Conservation (phyloP, 2,329 filamentous ascomycete species). For the Ceratocystiopsis minuta region DNA sequence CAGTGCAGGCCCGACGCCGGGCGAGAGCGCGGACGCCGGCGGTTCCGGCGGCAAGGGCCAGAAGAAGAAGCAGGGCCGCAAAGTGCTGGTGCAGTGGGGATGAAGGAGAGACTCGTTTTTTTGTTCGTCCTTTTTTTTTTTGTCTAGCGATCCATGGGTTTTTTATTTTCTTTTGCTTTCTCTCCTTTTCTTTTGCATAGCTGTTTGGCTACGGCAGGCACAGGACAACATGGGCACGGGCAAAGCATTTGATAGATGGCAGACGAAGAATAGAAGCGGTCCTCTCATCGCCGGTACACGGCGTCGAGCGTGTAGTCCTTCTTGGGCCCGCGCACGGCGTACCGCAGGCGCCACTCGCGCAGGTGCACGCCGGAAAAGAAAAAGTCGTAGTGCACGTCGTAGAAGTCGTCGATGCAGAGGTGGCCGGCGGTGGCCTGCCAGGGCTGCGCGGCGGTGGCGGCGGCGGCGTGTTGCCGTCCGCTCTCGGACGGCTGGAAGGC, state of each 20-base stretch:
- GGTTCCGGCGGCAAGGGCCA: conserved; percentile 24
- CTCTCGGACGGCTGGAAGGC: conserved; percentile 27
- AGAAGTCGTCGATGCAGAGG: conserved; percentile 53
- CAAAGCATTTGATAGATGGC: background rate
- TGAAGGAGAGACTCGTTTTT: conserved; percentile 12
- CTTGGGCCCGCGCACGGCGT: conserved; percentile 50
- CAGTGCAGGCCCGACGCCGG: background rate
- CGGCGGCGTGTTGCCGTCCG: background rate
- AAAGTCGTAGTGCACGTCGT: conserved; percentile 54
- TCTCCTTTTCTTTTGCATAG: too few relatives aligned
- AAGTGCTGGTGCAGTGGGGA: conserved; percentile 44
- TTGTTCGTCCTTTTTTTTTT: background rate
- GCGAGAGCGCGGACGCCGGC: conserved; percentile 10
- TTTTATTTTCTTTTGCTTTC: background rate
- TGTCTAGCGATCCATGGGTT: too few relatives aligned
- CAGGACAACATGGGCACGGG: background rate
- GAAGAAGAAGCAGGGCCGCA: conserved; percentile 44
- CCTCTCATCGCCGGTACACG: conserved; percentile 24
- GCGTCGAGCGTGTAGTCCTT: conserved; percentile 53
- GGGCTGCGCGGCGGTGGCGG: conserved; percentile 13
- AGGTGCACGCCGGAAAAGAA: conserved; percentile 39
- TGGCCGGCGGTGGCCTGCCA: conserved; percentile 52
- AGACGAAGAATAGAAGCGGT: background rate
- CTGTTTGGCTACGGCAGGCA: background rate
- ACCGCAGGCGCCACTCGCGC: conserved; percentile 39